A percentile compares a stretch with the other conserved stretches of the same genome.
These are phyloP conservation scores for Pinus taeda DNA, from an alignment of 75 land plant genomes.

Conservation along the genomic window DNA sequence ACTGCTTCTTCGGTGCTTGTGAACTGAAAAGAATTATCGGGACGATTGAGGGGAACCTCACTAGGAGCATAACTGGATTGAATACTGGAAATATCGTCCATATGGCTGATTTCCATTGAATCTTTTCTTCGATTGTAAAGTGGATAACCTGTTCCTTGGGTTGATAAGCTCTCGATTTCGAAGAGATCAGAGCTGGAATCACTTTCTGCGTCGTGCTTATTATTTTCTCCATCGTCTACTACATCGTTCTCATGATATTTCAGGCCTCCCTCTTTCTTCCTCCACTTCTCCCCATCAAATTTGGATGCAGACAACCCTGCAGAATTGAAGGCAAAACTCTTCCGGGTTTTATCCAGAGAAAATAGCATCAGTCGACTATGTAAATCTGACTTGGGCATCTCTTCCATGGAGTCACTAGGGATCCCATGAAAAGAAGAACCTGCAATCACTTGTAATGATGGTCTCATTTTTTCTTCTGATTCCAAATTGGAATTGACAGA, in stretches of 20 bases:
- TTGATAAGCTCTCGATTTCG: constrained; percentile 1
- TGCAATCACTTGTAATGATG: not conserved
- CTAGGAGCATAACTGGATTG: not conserved
- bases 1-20: not conserved
- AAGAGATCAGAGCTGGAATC: constrained; percentile 14
- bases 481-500: too few relatives aligned
- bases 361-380: not conserved
- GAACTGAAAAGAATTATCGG: not conserved
- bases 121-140: not conserved
- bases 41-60: not conserved
- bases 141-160: not conserved
- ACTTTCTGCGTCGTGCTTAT: not conserved
- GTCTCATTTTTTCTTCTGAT: not conserved
- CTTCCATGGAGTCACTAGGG: too few relatives aligned
- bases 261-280: too few relatives aligned
- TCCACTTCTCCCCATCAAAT: too few relatives aligned
- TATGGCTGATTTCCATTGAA: not conserved
- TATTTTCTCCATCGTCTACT: not conserved
- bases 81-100: constrained; percentile 4
- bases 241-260: not conserved
- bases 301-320: too few relatives aligned
- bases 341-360: not conserved
- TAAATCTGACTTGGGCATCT: not conserved
- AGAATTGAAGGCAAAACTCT: not conserved
- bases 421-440: not conserved